Evolutionary conservation across 768 basidiomycete genomes (phyloP), one percentile per base, ranked within the genome.

Genomic region (Boletus barrowsii): DNA sequence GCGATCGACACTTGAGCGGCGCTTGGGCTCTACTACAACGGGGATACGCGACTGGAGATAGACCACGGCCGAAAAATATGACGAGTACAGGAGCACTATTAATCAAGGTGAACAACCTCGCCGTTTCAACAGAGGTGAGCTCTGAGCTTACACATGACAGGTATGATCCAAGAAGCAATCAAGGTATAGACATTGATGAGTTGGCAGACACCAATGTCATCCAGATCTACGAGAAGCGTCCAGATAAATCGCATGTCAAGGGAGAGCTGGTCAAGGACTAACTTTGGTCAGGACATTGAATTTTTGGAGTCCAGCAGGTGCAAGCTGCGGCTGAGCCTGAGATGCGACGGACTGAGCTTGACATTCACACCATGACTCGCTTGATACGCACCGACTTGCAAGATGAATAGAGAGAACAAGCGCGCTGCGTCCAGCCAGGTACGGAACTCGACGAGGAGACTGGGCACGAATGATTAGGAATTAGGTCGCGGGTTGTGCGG

Each of bases 341-440:
- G 10, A 33, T 18, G 15, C 14, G 32, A 46, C 15, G 1, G 17
- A 15, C 0, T 62, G 20, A 54, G 41, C 17, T 22, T 45, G 48
- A 42, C 33, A 7, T 40, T 43, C 13, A 41, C 14, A 36, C 17
- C 10, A 46, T 33, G 29, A 17, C 26, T 13, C 32, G 36, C 20
- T 32, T 24, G 24, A 39, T 36, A 66, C 68, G n/a, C 58, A 82
- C 83, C 79, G 17, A 76, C 65, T 49, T 85, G 82, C 24, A 65
- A 62, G 13, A 75, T 39, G 10, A 81, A 53, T 18, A 85, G 65
- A 43, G 81, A 72, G 26, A 76, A 45, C 26, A 84, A 61, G 30
- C 82, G 75, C 11, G 80, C 78, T 1, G 72, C 73, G 60, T 86
- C 84, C 5, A 83, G 62, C 81, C 81, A 84, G 14, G 69, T 60